Evolutionary conservation across 768 basidiomycete species (phyloP).

Genomic region (Boletus edulis): DNA sequence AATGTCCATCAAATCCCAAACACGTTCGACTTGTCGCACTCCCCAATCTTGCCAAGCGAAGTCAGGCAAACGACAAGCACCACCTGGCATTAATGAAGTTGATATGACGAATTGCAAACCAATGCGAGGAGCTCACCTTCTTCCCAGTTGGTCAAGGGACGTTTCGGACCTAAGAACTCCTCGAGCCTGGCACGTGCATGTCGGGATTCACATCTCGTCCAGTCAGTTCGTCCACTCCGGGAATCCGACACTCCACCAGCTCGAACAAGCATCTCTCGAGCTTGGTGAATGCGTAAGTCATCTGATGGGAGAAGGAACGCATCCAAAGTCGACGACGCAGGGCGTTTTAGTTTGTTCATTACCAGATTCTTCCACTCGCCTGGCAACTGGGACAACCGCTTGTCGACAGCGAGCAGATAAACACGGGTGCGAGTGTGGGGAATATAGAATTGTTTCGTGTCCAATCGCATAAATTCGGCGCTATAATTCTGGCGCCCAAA

Average conservation of each 20-base stretch:
- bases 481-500: conserved; percentile 77
- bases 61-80: conserved; percentile 81
- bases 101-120: not conserved
- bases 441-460: conserved; percentile 89
- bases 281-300: conserved; percentile 88
- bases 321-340: conserved; percentile 86
- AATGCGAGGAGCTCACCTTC: conserved; percentile 55
- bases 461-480: conserved; percentile 66
- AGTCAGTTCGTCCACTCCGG: conserved; percentile 76
- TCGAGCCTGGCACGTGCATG: conserved; percentile 87
- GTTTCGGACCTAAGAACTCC: conserved; percentile 75
- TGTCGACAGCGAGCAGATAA: conserved; percentile 79
- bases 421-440: conserved; percentile 93
- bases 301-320: conserved; percentile 90
- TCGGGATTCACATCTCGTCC: conserved; percentile 90
- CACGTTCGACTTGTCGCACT: conserved; percentile 87
- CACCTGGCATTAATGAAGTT: conserved; percentile 44
- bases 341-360: conserved; percentile 64
- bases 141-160: conserved; percentile 91
- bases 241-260: conserved; percentile 65
- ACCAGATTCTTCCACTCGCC: conserved; percentile 66
- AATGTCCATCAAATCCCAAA: conserved; percentile 96
- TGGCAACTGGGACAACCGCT: conserved; percentile 57
- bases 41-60: conserved; percentile 96
- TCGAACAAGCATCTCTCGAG: conserved; percentile 78